phyloP scores from a whole-genome alignment of 83 land plant genomes.

The Picea mariana region DNA sequence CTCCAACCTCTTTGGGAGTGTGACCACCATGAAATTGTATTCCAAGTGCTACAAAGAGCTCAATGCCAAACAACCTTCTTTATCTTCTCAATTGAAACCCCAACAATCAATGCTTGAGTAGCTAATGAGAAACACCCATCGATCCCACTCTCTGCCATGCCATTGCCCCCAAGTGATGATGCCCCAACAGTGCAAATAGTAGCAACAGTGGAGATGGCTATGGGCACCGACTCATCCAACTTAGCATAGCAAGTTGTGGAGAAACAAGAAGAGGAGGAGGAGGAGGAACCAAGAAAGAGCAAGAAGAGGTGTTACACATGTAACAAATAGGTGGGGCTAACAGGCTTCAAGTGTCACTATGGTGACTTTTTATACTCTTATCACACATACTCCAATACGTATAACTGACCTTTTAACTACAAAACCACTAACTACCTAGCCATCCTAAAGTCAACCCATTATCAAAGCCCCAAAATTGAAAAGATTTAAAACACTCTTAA shows the following conservation, averaged over 20 bases:
- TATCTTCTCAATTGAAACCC: not conserved
- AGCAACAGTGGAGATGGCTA: not conserved
- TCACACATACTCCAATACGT: slow-evolving; percentile 54
- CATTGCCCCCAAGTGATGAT: not conserved
- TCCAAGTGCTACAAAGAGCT: slow-evolving; percentile 35
- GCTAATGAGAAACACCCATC: not conserved
- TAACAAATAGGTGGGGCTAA: slow-evolving; percentile 35
- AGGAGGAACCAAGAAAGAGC: not conserved
- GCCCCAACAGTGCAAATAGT: no score
- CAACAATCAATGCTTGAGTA: not conserved
- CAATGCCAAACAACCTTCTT: not conserved
- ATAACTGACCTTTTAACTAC: slow-evolving; percentile 53
- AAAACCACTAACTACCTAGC: slow-evolving; percentile 31
- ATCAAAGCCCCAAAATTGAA: not conserved
- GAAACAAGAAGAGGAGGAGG: not conserved
- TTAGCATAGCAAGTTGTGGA: no score
- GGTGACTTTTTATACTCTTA: slow-evolving; percentile 40
- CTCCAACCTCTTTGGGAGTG: slow-evolving; percentile 33
- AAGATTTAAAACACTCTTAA: not conserved
- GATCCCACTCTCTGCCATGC: not conserved
- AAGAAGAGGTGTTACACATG: not conserved
- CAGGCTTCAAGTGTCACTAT: slow-evolving; percentile 53
- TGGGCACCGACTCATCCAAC: no score
- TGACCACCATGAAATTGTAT: slow-evolving; percentile 28
- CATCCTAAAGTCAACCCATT: slow-evolving; percentile 40